A percentile compares a stretch with the other conserved stretches of the same genome.
phyloP scores from a whole-genome alignment of 73 alveolate species.

The Paramecium bursaria region DNA sequence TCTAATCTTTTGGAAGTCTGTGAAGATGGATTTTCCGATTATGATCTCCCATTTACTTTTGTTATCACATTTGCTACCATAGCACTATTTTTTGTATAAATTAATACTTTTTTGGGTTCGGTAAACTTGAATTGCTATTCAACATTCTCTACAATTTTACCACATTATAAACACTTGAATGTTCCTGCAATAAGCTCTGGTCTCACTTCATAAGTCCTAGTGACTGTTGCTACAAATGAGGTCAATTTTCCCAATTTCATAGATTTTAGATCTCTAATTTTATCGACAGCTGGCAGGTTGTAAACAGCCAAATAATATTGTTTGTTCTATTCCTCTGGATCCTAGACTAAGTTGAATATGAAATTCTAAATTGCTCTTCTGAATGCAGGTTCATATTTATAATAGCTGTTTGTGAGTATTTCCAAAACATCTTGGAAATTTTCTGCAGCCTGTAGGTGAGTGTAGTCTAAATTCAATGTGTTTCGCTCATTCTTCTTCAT shows the following conservation, averaged over 20 bases:
- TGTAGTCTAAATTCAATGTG: constrained; percentile 10
- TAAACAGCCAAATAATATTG: constrained; percentile 9
- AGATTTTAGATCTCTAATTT: constrained; percentile 32
- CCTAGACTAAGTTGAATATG: constrained; percentile 3
- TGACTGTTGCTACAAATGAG: constrained; percentile 85
- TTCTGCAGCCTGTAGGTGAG: not conserved
- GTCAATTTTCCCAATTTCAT: not conserved
- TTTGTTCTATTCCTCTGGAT: constrained; percentile 48
- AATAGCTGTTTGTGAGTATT: not conserved
- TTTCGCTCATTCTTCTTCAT: constrained; percentile 13
- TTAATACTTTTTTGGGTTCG: constrained; percentile 83
- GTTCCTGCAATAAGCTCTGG: constrained; percentile 94
- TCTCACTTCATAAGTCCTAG: constrained; percentile 95
- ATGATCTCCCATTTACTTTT: constrained; percentile 92
- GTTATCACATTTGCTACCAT: constrained; percentile 91
- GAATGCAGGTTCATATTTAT: constrained; percentile 42
- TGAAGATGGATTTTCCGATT: constrained; percentile 85
- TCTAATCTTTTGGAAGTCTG: constrained; percentile 98
- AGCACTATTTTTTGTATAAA: constrained; percentile 69
- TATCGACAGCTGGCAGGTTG: constrained; percentile 18
- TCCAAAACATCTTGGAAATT: constrained; percentile 2
- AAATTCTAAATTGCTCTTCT: constrained; percentile 54
- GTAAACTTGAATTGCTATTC: constrained; percentile 98
- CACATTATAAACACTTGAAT: constrained; percentile 87
- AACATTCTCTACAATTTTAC: constrained; percentile 80